Evolutionary conservation across 1,284 basidiomycete genomes (phyloP).

Genomic region (Porodaedalea pini): DNA sequence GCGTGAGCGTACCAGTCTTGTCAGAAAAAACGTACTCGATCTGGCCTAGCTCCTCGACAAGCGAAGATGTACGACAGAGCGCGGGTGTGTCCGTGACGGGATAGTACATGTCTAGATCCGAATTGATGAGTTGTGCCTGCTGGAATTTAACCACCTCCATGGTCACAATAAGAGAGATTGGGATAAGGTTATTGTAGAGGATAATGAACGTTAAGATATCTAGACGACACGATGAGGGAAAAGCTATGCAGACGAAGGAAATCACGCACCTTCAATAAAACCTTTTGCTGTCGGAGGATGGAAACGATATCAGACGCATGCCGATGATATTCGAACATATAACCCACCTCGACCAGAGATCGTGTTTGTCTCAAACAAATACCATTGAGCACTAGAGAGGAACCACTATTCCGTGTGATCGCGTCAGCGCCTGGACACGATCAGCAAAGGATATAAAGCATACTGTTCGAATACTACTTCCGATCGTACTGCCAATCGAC

Average conservation of each 20-base stretch:
- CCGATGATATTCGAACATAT: not conserved
- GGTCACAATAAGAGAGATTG: slow-evolving; percentile 98
- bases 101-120: slow-evolving; percentile 96
- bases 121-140: slow-evolving; percentile 96
- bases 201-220: slow-evolving; percentile 99
- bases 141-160: slow-evolving; percentile 99
- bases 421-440: not conserved
- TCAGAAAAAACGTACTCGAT: slow-evolving; percentile 99
- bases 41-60: slow-evolving; percentile 98
- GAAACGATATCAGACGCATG: not conserved
- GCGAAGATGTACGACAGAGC: slow-evolving; percentile 91
- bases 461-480: slow-evolving; percentile 78
- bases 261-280: slow-evolving; percentile 73
- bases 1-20: slow-evolving; percentile 96
- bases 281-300: slow-evolving; percentile 50
- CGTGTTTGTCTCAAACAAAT: slow-evolving; percentile 59
- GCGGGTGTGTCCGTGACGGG: slow-evolving; percentile 93
- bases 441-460: slow-evolving; percentile 21
- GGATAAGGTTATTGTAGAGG: slow-evolving; percentile 98
- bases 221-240: slow-evolving; percentile 29
- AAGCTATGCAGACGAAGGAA: slow-evolving; percentile 1
- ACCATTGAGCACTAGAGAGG: slow-evolving; percentile 81
- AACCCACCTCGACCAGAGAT: slow-evolving; percentile 59
- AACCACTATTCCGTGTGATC: slow-evolving; percentile 63
- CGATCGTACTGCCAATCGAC: slow-evolving; percentile 89